Evolutionary conservation across 495 filamentous ascomycete genomes (phyloP), one percentile per base, ranked within the genome.

Genomic region (Lophium mytilinum): DNA sequence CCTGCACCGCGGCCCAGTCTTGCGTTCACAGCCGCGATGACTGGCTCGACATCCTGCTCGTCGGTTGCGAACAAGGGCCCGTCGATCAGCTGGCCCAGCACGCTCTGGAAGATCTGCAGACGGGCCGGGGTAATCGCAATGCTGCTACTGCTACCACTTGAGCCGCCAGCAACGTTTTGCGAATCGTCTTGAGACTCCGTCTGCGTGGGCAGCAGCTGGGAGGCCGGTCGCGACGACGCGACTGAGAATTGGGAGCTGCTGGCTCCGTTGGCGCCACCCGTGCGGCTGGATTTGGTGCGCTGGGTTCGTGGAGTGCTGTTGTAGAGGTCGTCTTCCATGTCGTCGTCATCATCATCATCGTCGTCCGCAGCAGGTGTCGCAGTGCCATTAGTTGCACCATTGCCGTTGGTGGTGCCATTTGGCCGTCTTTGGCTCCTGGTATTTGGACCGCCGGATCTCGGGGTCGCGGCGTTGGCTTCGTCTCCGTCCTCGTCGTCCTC

Each of bases 1-100:
- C 53, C 68, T 58, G 70, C 75, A 35, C 71, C 77, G n/a, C 66
- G 57, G 0, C 78, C 77, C 21, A 96, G 65, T 53, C 80, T 78
- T 5, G 72, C 72, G 70, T 98, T 98, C 37, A 98, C 88, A 0
- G 86, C 88, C 9, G 77, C 79, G 35, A 97, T 78, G 37, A 97
- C 72, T 14, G 82, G 78, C 53, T 83, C 83, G 11, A 95, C 79
- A 55, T 88, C 78, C 17, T 86, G 88, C 48, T 82, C 79, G 63
- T 96, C 94, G 48, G 88, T 83, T 40, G 79, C 78, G 69, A 98
- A 98, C 34, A 98, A 66, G 15, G 77, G 73, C 4, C 83, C 83
- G 65, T 86, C 86, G 61, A 96, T 82, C 37, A 96, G 71, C 58
- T 85, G 82, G 10, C 93, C 94, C 1, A 98, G 75, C 3, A 84